These are phyloP conservation scores for Nothomitra cinnamomea DNA, from an alignment of 2,329 filamentous ascomycete genomes.

Conservation along the genomic window DNA sequence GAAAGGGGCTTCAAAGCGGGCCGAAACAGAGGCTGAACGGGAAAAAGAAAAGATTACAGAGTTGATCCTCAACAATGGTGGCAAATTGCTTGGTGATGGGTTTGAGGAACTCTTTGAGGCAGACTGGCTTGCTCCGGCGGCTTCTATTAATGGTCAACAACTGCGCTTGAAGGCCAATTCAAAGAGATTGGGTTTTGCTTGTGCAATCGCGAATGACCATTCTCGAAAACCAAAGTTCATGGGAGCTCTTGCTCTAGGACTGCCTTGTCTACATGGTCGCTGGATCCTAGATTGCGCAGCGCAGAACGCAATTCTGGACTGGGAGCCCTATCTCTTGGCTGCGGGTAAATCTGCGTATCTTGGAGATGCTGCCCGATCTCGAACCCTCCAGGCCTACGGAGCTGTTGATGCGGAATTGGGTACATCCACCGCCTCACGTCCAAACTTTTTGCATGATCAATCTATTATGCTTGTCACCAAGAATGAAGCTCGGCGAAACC, in stretches of 20 bases:
- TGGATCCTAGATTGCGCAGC: constrained; percentile 64
- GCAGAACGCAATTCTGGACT: constrained; percentile 46
- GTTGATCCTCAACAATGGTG: constrained; percentile 54
- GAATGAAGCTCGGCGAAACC: constrained; percentile 45
- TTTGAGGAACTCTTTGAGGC: constrained; percentile 66
- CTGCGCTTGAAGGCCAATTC: constrained; percentile 39
- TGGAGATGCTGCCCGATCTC: constrained; percentile 59
- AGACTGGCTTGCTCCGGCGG: constrained; percentile 13
- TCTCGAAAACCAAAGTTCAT: constrained; percentile 84
- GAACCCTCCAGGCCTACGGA: constrained; percentile 32
- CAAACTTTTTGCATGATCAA: constrained; percentile 44
- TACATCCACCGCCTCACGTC: constrained; percentile 40
- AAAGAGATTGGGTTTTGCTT: constrained; percentile 53
- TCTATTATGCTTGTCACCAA: constrained; percentile 57
- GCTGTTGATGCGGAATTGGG: constrained; percentile 43
- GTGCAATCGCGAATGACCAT: constrained; percentile 71
- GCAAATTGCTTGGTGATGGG: constrained; percentile 51
- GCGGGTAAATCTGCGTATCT: constrained; percentile 67
- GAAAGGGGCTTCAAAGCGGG: constrained; percentile 23
- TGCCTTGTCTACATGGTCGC: constrained; percentile 68
- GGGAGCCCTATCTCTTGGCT: constrained; percentile 68
- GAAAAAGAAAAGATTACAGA: constrained; percentile 40
- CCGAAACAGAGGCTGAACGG: too few relatives aligned
- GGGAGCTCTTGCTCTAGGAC: constrained; percentile 75
- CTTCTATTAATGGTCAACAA: neutral